Evolutionary conservation across 305 asterid species (phyloP).

Genomic region (Petunia hybrid): DNA sequence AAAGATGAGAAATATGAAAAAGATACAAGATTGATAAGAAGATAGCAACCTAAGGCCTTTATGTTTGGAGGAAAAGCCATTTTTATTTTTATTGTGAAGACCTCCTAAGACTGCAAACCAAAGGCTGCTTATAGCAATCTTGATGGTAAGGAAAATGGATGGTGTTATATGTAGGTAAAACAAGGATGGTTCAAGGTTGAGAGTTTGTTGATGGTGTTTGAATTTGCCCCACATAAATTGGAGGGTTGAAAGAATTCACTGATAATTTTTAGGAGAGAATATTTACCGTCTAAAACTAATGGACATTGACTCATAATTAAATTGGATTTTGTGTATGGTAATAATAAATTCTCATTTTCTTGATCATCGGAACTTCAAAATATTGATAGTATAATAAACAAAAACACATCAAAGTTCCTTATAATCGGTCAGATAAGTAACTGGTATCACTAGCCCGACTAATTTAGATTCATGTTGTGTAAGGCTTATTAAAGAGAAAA

Average conservation of each 20-base stretch:
- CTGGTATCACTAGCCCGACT: too few species aligned
- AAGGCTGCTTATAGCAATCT: conserved; percentile 57
- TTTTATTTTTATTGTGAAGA: conserved; percentile 30
- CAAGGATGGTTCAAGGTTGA: conserved; percentile 32
- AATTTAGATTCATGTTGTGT: too few species aligned
- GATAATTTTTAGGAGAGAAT: conserved; percentile 8
- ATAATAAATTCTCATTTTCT: not conserved
- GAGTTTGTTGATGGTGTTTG: conserved; percentile 14
- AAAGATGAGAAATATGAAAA: conserved; percentile 32
- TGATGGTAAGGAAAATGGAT: conserved; percentile 29
- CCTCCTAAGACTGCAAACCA: conserved; percentile 58
- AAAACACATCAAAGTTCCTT: too few species aligned
- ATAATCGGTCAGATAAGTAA: too few species aligned
- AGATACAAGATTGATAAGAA: conserved; percentile 41
- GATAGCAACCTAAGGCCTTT: conserved; percentile 65
- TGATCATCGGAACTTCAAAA: not conserved
- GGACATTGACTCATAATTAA: not conserved
- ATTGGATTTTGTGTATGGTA: not conserved
- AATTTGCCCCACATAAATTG: not conserved
- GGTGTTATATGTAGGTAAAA: conserved; percentile 49
- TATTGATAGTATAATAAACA: not conserved
- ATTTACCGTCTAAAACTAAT: conserved; percentile 8
- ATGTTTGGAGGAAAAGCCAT: conserved; percentile 39
- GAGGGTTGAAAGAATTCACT: not conserved
- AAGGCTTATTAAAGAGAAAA: too few species aligned